Conservation (phyloP, 1,284 basidiomycete genomes). For the Cutaneotrichosporon sp. region DNA sequence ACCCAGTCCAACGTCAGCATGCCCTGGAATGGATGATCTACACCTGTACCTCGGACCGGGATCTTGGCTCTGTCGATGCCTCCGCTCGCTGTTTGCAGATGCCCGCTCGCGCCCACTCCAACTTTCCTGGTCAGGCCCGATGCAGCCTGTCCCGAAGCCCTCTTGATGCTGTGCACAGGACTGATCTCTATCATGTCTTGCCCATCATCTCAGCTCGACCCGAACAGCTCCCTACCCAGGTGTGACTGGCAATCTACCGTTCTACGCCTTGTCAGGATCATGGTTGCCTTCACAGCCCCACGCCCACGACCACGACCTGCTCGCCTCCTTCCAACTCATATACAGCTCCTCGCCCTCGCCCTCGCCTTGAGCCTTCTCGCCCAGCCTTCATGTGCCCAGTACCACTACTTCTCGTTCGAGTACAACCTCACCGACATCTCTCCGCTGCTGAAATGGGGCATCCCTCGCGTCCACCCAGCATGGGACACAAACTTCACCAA, state of each 20-base stretch:
- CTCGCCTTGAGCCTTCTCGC: not conserved
- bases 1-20: too few relatives aligned
- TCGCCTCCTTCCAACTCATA: too few relatives aligned
- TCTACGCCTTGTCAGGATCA: too few relatives aligned
- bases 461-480: not conserved
- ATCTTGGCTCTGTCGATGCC: not conserved
- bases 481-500: not conserved
- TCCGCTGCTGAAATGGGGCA: not conserved
- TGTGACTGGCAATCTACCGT: too few relatives aligned
- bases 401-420: not conserved
- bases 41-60: too few relatives aligned
- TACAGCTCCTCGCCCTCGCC: not conserved
- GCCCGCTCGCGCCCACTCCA: not conserved
- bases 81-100: not conserved
- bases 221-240: not conserved
- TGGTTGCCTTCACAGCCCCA: not conserved
- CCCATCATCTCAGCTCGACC: not conserved
- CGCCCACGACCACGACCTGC: too few relatives aligned
- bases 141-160: not conserved
- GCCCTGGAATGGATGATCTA: too few relatives aligned
- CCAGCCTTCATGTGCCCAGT: not conserved
- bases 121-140: too few relatives aligned
- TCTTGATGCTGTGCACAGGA: not conserved
- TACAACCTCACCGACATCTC: slow-evolving; percentile 1
- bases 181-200: not conserved